Evolutionary conservation across 2,329 filamentous ascomycete genomes (phyloP), one percentile per base, ranked within the genome.

Genomic region (Penicillium sp.): DNA sequence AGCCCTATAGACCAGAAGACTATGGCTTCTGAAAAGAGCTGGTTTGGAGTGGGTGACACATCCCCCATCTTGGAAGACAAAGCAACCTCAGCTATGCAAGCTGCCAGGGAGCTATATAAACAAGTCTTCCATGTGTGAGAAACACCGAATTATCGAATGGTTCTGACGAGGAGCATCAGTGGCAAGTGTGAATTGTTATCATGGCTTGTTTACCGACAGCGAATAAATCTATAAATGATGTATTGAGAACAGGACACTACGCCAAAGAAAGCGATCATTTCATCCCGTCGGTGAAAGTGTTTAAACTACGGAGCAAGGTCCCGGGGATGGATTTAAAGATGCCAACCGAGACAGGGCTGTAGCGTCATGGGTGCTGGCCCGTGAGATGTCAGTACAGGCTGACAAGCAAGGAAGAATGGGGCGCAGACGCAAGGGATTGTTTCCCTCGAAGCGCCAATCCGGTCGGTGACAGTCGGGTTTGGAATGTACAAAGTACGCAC

Each of bases 1-100:
- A 69, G 35, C 0, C 52, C 68, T 40, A 71, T 68, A 35, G 61
- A 64, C 68, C 68, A 68, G 32, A 70, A 71, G 6, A 69, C 55
- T 5, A 68, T 45, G 23, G 67, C 64, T 50, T 71, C 68, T 4
- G 62, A 58, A 9, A 70, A 45, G 9, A 71, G 62, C 55, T 67
- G 63, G 5, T 53, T 60, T 6, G 68, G 68, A 27, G 65, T 66
- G 35, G 68, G 68, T 18, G 68, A 71, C 25, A 46, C 57, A 6
- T 68, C 58, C 40, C 66, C 68, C 68, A 71, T 71, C 18, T 31
- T 60, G 52, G 35, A 23, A n/a, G 31, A 46, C 37, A 46, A 40
- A 55, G 59, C 38, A 29, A 53, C 12, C 8, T 35, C 13, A 39
- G 40, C 34, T 25, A 10, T 29, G 50, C 51, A 52, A 31, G 23